Evolutionary conservation across 257 asterid species (phyloP).

Genomic region (Parsonsia alboflavescens): DNA sequence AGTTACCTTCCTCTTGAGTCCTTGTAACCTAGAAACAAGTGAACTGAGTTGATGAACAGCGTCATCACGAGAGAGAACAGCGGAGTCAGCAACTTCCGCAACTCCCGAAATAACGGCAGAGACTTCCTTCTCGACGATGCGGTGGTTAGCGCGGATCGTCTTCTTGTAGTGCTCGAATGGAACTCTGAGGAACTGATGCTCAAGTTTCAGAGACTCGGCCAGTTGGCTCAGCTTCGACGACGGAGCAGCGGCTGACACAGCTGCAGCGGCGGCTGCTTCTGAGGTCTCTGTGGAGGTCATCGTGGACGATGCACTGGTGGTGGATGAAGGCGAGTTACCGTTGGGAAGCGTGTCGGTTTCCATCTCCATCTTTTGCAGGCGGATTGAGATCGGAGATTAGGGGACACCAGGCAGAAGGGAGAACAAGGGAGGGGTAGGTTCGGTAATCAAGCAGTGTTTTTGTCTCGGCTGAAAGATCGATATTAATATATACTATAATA

Average conservation of each 20-base stretch:
- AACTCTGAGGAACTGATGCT: conserved; percentile 95
- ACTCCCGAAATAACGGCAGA: conserved; percentile 64
- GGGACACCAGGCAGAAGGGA: background rate
- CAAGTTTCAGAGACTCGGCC: conserved; percentile 70
- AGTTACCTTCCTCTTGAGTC: conserved; percentile 86
- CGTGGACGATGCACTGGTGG: conserved; percentile 6
- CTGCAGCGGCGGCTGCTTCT: background rate
- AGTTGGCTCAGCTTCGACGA: conserved; percentile 55
- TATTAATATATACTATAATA: no score
- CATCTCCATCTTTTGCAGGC: conserved; percentile 32
- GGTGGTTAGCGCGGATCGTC: conserved; percentile 93
- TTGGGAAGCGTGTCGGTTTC: conserved; percentile 57
- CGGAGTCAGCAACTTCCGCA: conserved; percentile 43
- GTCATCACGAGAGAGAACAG: conserved; percentile 52
- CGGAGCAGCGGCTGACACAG: conserved; percentile 22
- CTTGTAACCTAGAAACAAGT: conserved; percentile 77
- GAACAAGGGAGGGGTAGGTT: background rate
- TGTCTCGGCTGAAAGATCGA: background rate
- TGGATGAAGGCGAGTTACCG: conserved; percentile 39
- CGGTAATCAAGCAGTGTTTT: background rate
- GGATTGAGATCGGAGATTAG: conserved; percentile 5
- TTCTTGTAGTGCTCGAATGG: conserved; percentile 92
- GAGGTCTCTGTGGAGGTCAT: conserved; percentile 7
- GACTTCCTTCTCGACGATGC: conserved; percentile 79
- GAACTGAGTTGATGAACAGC: conserved; percentile 72